Evolutionary conservation across 2,329 filamentous ascomycete species (phyloP).

Genomic region (Alternaria brassicicola): DNA sequence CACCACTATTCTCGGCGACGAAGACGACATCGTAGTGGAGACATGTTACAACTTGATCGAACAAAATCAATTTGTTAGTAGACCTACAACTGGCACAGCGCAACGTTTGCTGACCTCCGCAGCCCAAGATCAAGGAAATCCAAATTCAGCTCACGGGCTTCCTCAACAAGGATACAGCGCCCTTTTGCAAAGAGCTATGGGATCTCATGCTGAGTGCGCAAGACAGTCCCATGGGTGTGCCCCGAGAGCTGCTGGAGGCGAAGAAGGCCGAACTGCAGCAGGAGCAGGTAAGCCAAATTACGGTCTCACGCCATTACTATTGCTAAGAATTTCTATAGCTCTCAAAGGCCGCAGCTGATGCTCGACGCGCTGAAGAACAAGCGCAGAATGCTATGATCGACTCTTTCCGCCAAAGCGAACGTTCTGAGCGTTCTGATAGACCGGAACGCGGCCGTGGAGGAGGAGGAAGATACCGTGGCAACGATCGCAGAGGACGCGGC

Average conservation of each 20-base stretch:
- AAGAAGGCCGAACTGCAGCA: conserved; percentile 96
- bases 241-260: conserved; percentile 90
- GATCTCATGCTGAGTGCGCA: conserved; percentile 89
- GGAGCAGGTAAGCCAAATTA: conserved; percentile 72
- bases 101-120: conserved; percentile 21
- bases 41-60: conserved; percentile 75
- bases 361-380: conserved; percentile 69
- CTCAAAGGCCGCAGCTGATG: conserved; percentile 79
- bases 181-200: conserved; percentile 95
- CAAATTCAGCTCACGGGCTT: conserved; percentile 96
- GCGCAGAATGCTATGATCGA: conserved; percentile 70
- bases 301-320: neutral
- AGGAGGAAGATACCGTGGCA: conserved; percentile 56
- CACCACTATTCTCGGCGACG: conserved; percentile 83
- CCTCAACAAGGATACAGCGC: conserved; percentile 85
- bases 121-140: conserved; percentile 95
- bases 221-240: conserved; percentile 84
- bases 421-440: conserved; percentile 51
- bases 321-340: conserved; percentile 64
- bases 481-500: conserved; percentile 47
- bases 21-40: conserved; percentile 96
- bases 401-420: conserved; percentile 69
- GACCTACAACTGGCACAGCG: neutral
- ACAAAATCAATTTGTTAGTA: conserved; percentile 73
- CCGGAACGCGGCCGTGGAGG: conserved; percentile 55